Evolutionary conservation across 305 asterid species (phyloP), one percentile per base, ranked within the genome.

Genomic region (Fraxinus paxiana): DNA sequence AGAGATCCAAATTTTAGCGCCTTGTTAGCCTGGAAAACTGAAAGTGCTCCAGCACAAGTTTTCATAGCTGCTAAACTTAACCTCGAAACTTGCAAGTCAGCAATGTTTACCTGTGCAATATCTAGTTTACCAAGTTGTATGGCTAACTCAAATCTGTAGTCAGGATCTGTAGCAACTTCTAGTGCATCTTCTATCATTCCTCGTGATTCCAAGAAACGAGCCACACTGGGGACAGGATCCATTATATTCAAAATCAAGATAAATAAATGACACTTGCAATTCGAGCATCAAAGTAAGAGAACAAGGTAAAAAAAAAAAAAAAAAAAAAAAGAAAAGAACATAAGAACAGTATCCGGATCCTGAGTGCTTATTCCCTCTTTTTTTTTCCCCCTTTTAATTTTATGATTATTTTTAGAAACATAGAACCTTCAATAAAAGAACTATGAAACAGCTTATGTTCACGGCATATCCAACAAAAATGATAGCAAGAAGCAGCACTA

Each of bases 161-260:
- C 99, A 33, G 97, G 93, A 54, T 93, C 98, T 59, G 97, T 92
- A 56, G 99, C 98, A 83, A 96, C 93, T 87, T 92, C 94, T 75
- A 96, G 88, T 73, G 99, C 99, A 79, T 94, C 98, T 88, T 89
- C 96, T 72, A 88, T 86, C 97, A 94, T 96, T 72, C 94, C 99
- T 51, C 99, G 93, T 76, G 99, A 94, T 86, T 96, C 99, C 94
- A 96, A 88, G 92, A 96, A 96, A 83, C 84, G 98, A 41, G 98
- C 99, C 85, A 96, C 90, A 85, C 92, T 83, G 31, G 74, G 78
- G 71, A 84, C 43, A 75, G 17, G 75, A 69, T 69, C 22, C 75
- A 69, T 67, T 30, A 69, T 30, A 30, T 69, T 69, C 41, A 69
- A 63, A 24, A 63, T 63, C 72, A 63, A 24, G 17, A 63, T 63